Conservation (phyloP, 2,329 filamentous ascomycete genomes). For the Ceratocystis cacaofunesta region DNA sequence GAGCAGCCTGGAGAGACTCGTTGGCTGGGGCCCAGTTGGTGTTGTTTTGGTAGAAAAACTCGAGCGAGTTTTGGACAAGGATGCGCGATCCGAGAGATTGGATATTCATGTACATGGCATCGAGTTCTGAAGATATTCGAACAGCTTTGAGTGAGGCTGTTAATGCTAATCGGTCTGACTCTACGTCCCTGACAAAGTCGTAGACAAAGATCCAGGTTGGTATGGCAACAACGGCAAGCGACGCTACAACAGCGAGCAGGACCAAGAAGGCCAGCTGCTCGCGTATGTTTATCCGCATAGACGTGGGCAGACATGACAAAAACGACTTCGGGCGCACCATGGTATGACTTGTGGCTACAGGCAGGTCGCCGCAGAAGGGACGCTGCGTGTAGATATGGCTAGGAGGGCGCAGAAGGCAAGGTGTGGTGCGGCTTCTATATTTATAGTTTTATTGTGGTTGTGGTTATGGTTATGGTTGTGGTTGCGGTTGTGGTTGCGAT, state of each 20-base stretch:
- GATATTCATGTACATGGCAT: slow-evolving; percentile 63
- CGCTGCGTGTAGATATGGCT: neutral
- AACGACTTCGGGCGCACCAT: slow-evolving; percentile 16
- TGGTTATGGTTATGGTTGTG: neutral
- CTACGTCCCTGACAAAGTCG: slow-evolving; percentile 36
- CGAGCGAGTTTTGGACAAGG: slow-evolving; percentile 40
- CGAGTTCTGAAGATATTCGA: slow-evolving; percentile 62
- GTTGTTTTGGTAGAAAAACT: slow-evolving; percentile 41
- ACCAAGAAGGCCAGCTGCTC: slow-evolving; percentile 76
- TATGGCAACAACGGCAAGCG: slow-evolving; percentile 63
- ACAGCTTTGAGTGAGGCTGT: slow-evolving; percentile 78
- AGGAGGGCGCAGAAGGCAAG: neutral
- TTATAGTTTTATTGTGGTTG: neutral
- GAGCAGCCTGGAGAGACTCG: slow-evolving; percentile 55
- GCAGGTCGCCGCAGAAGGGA: neutral
- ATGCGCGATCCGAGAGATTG: slow-evolving; percentile 55
- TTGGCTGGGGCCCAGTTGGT: slow-evolving; percentile 47
- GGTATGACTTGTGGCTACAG: neutral
- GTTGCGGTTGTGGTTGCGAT: neutral
- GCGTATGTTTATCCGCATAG: slow-evolving; percentile 74
- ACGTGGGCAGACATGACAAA: slow-evolving; percentile 18
- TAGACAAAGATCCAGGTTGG: slow-evolving; percentile 53
- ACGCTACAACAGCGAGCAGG: slow-evolving; percentile 56
- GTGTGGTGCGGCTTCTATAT: neutral
- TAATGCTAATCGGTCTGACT: slow-evolving; percentile 50